These are phyloP conservation scores for Kwoniella pini DNA, from an alignment of 768 basidiomycete species.

Conservation along the genomic window DNA sequence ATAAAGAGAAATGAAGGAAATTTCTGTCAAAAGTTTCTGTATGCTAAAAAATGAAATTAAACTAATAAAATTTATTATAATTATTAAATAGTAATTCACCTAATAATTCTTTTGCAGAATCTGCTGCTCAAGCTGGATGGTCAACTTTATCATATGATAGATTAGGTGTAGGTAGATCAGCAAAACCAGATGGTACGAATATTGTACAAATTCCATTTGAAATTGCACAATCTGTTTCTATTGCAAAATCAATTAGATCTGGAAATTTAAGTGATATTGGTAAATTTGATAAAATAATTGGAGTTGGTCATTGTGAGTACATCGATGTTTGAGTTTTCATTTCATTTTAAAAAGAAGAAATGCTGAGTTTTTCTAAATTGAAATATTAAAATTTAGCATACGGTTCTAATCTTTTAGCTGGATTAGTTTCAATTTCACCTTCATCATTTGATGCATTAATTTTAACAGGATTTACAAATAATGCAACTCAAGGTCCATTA, in stretches of 20 bases:
- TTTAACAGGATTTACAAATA: slow-evolving; percentile 40
- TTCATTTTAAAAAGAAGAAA: too few species aligned
- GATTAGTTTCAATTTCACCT: slow-evolving; percentile 20
- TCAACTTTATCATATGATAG: slow-evolving; percentile 45
- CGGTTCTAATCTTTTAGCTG: slow-evolving; percentile 22
- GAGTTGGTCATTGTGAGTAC: slow-evolving; percentile 35
- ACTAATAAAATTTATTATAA: not conserved
- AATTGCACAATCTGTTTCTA: slow-evolving; percentile 34
- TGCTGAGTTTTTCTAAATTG: not conserved
- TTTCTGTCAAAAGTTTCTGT: too few species aligned
- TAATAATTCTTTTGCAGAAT: slow-evolving; percentile 37
- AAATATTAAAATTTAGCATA: slow-evolving; percentile 16
- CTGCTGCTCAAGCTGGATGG: slow-evolving; percentile 32
- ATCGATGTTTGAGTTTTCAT: not conserved
- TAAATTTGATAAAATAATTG: slow-evolving; percentile 31
- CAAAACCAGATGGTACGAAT: slow-evolving; percentile 39
- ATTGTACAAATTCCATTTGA: slow-evolving; percentile 40
- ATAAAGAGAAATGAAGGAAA: too few species aligned
- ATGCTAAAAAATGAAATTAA: too few species aligned
- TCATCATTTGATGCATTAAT: slow-evolving; percentile 27
- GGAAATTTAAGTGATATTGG: slow-evolving; percentile 26
- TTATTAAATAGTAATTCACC: slow-evolving; percentile 6
- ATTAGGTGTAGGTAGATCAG: slow-evolving; percentile 39
- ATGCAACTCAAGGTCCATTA: slow-evolving; percentile 33
- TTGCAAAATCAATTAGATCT: slow-evolving; percentile 27